Base-by-base conservation (phyloP, 164 flowering plant genomes). In the Tetrastigma voinierianum region DNA sequence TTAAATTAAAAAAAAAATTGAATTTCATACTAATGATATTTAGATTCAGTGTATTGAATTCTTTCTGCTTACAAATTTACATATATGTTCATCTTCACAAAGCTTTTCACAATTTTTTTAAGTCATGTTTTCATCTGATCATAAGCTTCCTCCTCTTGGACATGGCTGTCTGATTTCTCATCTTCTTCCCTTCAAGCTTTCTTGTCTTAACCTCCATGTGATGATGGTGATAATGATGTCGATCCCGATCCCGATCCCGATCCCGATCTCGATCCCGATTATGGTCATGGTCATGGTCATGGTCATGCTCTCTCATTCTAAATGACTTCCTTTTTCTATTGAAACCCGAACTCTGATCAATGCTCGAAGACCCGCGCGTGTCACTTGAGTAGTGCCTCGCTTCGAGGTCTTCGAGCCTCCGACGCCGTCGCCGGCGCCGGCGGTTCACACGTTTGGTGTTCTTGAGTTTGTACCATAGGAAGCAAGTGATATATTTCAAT, bases 401-500 rank as follows among this genome's bases (percentile, higher is more conserved):
- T 74, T 87, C 92, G 6, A 82, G 32, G 67, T 90, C 90, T 45
- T 51, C 54, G 48, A 73, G 67, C 15, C 65, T 46, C 1, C 17
- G 72, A 19, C 57, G 75, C 1, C 77, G 75, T 2, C 78, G 74
- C 0, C 82, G 71, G 2, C 78, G 74, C 0, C 82, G 71, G 2
- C 88, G 86, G 66, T 86, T 20, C n/a, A 80, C 80, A 10, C 92
- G 78, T 66, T 84, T 86, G 1, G 82, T 81, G 76, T 81, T 84
- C 58, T 51, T 76, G 57, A 86, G 55, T 70, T 84, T 87, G 81
- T 76, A 69, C 83, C 96, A 86, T 19, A 83, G 67, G 71, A 81
- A 86, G 60, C 87, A 82, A 11, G 78, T 67, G 16, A 81, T 67
- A 53, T 83, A 76, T 67, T 68, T 74, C 13, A 84, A 10, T 23